A percentile compares a stretch with the other conserved stretches of the same genome.
Conservation (phyloP, 805 yeast species). For the Babjeviella inositovora region DNA sequence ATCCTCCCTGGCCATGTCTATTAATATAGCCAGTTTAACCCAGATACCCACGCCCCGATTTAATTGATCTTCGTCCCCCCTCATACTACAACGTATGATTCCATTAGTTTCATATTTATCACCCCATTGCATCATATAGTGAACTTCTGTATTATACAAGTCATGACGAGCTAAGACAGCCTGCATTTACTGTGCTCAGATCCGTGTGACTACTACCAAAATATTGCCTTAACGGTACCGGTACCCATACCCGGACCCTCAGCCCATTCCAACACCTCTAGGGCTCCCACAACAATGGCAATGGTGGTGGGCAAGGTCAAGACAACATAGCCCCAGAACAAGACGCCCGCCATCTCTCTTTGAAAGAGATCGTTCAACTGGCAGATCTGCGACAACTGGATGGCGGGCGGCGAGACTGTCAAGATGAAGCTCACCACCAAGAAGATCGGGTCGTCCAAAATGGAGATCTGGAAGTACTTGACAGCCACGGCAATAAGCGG, state of each 20-base stretch:
- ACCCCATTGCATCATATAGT: too few relatives aligned
- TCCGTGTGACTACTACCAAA: background rate
- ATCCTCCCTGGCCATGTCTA: too few relatives aligned
- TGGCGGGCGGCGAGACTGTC: conserved; percentile 73
- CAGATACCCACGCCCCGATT: too few relatives aligned
- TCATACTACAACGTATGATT: too few relatives aligned
- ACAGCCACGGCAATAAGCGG: conserved; percentile 54
- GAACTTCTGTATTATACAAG: too few relatives aligned
- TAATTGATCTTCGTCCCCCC: too few relatives aligned
- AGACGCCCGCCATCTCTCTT: conserved; percentile 69
- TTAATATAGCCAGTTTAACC: too few relatives aligned
- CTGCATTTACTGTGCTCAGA: too few relatives aligned
- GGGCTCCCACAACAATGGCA: conserved; percentile 49
- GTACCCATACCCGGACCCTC: too few relatives aligned
- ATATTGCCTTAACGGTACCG: background rate
- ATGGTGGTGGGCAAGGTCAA: conserved; percentile 67
- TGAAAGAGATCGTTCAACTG: conserved; percentile 64
- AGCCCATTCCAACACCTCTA: conserved; percentile 46
- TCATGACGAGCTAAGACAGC: too few relatives aligned
- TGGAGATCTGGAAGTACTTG: conserved; percentile 46
- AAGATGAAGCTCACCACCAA: conserved; percentile 60
- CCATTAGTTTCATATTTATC: too few relatives aligned
- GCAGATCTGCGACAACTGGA: conserved; percentile 68
- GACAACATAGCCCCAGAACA: conserved; percentile 72
- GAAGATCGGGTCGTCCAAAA: conserved; percentile 70